Conservation (phyloP, 805 yeast species). For the Metschnikowia lachancei region DNA sequence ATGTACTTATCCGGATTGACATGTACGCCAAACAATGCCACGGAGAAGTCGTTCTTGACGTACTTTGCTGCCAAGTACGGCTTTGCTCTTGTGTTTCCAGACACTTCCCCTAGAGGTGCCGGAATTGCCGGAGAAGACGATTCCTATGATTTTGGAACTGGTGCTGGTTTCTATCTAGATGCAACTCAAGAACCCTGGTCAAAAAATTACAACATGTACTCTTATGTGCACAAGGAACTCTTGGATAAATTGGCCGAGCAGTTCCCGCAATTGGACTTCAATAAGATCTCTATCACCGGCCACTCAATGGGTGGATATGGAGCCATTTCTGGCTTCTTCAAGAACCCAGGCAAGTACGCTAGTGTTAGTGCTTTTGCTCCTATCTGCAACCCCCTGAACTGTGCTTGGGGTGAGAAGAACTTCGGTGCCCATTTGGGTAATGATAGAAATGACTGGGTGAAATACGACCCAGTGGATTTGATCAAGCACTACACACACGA, state of each 20-base stretch:
- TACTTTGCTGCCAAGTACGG: conserved; percentile 77
- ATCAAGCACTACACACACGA: conserved; percentile 56
- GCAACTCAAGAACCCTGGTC: conserved; percentile 73
- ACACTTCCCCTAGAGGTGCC: conserved; percentile 92
- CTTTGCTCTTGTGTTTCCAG: conserved; percentile 89
- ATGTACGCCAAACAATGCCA: conserved; percentile 89
- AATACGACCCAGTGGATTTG: conserved; percentile 83
- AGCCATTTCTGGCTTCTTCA: conserved; percentile 66
- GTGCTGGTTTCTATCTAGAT: conserved; percentile 93
- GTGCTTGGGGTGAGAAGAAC: conserved; percentile 88
- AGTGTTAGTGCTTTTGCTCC: conserved; percentile 92
- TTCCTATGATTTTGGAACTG: conserved; percentile 86
- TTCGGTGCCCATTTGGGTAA: conserved; percentile 75
- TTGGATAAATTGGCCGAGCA: conserved; percentile 47
- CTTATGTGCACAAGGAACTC: conserved; percentile 75
- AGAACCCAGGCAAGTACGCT: conserved; percentile 67
- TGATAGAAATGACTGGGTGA: conserved; percentile 58
- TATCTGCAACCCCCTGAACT: conserved; percentile 70
- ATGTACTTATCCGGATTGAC: conserved; percentile 85
- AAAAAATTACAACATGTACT: conserved; percentile 79
- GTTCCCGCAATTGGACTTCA: conserved; percentile 55
- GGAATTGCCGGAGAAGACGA: conserved; percentile 76
- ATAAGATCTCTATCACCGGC: conserved; percentile 76
- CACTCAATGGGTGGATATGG: conserved; percentile 99
- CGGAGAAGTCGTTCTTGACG: conserved; percentile 89